These are phyloP conservation scores for Excoecaria agallocha DNA, from an alignment of 345 rosid species.

Conservation along the genomic window DNA sequence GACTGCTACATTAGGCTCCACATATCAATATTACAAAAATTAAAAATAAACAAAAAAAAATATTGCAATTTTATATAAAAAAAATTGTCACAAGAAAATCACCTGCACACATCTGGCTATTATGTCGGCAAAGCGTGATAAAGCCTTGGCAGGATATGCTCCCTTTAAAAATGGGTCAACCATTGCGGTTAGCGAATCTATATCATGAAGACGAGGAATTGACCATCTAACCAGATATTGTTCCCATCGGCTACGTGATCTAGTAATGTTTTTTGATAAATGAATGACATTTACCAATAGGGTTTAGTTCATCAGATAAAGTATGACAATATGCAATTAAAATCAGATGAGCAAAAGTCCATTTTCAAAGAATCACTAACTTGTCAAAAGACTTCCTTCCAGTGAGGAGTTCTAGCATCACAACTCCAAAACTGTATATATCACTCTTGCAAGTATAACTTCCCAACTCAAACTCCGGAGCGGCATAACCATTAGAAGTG, in stretches of 20 bases:
- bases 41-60: background rate
- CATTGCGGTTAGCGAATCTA: constrained; percentile 79
- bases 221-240: constrained; percentile 92
- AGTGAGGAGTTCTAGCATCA: constrained; percentile 90
- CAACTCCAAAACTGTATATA: constrained; percentile 88
- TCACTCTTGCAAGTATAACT: constrained; percentile 83
- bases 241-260: constrained; percentile 72
- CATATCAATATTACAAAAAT: background rate
- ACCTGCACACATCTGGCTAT: constrained; percentile 89
- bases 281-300: background rate
- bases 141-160: constrained; percentile 64
- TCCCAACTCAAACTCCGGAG: constrained; percentile 80
- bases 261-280: constrained; percentile 23
- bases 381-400: constrained; percentile 76
- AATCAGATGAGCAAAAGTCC: background rate
- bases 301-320: background rate
- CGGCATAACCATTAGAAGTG: constrained; percentile 48
- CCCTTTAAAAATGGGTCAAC: constrained; percentile 72
- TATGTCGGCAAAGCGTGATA: constrained; percentile 94
- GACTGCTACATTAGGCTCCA: too few species aligned
- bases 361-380: background rate
- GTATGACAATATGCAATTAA: background rate
- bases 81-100: constrained; percentile 2
- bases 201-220: constrained; percentile 80
- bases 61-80: constrained; percentile 5